A percentile compares a stretch with the other conserved stretches of the same genome.
Conservation (phyloP, 495 filamentous ascomycete species). For the Hypoxylon trugodes region DNA sequence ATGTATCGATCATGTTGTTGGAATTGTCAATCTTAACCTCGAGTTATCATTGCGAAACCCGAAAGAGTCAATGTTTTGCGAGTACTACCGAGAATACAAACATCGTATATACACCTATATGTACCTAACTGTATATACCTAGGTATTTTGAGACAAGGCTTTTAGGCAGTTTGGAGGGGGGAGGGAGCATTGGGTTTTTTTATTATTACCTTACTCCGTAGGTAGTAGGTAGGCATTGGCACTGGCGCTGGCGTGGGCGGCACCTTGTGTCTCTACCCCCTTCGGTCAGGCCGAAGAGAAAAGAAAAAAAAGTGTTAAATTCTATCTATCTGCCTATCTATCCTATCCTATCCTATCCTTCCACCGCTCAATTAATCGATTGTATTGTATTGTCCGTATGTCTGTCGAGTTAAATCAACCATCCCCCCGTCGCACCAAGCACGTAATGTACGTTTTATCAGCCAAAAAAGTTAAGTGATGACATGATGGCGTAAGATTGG, state of each 20-base stretch:
- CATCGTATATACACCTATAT: too few relatives aligned
- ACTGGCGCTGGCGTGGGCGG: too few relatives aligned
- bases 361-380: conserved; percentile 22
- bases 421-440: conserved; percentile 28
- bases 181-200: conserved; percentile 33
- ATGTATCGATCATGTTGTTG: not conserved
- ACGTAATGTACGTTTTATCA: conserved; percentile 34
- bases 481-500: conserved; percentile 43
- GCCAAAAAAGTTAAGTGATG: conserved; percentile 32
- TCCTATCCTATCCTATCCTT: conserved; percentile 4
- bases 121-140: too few relatives aligned
- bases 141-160: conserved; percentile 4
- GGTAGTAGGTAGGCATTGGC: too few relatives aligned
- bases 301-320: too few relatives aligned
- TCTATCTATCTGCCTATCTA: too few relatives aligned
- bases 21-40: not conserved
- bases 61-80: not conserved
- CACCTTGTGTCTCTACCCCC: conserved; percentile 6
- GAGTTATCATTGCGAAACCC: conserved; percentile 20
- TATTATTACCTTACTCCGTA: conserved; percentile 35
- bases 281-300: conserved; percentile 21
- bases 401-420: conserved; percentile 12
- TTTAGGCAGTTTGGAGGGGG: conserved; percentile 36
- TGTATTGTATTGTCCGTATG: too few relatives aligned
- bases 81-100: not conserved